Evolutionary conservation across 495 filamentous ascomycete species (phyloP), one percentile per base, ranked within the genome.

Genomic region (Geopyxis carbonaria): DNA sequence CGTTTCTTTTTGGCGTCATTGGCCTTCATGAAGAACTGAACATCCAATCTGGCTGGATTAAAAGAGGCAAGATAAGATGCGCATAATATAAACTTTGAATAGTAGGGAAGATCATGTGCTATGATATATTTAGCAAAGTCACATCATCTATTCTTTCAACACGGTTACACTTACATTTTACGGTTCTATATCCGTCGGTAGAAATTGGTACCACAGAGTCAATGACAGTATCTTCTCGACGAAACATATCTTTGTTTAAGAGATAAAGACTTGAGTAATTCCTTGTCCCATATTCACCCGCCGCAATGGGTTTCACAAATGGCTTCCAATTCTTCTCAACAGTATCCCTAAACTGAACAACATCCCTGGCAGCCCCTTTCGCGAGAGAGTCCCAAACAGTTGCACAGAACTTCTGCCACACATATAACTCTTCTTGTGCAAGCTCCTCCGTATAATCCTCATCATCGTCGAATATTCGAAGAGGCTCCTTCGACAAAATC

Each of bases 61-160:
- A 86, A 80, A 3, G 85, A 93, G 43, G 87, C 82, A 3, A 97
- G 72, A 59, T 93, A 97, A 15, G 86, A 75, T 34, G 85, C 79
- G 25, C 87, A 69, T 10, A 97, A 68, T 41, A 95, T 70, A 27
- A 83, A 64, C 31, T 81, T 77, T 15, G 89, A 76, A 51, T 80
- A 83, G 46, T 81, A 78, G 8, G 86, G 82, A 18, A 94, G 67
- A 20, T 68, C 52, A 38, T 56, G 52, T 13, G 53, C 40, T 43
- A 30, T 43, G 38, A 45, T n/a, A 22, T 36, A 14, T 10, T n/a
- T 27, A 27, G 25, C 4, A n/a, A n/a, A n/a, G n/a, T 31, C 29
- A 42, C 16, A 4, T 34, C 27, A 42, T 36, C 31, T 48, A 42
- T 23, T 5, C 13, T 34, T 25, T 16, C 8, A 18, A 35, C 24